A percentile compares a stretch with the other conserved stretches of the same genome.
phyloP scores from a whole-genome alignment of 164 flowering plant genomes.

The Aristolochia contorta region DNA sequence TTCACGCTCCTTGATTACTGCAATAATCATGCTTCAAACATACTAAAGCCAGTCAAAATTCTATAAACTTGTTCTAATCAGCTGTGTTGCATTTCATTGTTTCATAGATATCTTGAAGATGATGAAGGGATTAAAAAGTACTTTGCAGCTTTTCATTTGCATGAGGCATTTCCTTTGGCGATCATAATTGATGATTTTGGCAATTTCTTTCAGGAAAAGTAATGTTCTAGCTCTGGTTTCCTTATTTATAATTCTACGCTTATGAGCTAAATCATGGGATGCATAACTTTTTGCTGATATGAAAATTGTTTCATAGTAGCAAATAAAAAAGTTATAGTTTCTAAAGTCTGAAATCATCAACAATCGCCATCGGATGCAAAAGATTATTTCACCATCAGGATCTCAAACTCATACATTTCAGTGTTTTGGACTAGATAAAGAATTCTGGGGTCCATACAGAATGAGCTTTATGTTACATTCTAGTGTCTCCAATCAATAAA shows the following conservation, averaged over 20 bases:
- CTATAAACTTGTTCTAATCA: too few species aligned
- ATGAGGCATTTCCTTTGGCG: constrained; percentile 45
- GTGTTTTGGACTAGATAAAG: not conserved
- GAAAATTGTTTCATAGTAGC: not conserved
- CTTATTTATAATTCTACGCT: not conserved
- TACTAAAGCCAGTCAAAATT: too few species aligned
- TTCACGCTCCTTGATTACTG: too few species aligned
- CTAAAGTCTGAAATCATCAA: not conserved
- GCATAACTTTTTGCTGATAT: not conserved
- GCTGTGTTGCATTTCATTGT: too few species aligned
- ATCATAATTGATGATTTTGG: constrained; percentile 84
- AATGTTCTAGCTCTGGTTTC: not conserved
- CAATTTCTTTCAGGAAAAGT: constrained; percentile 66
- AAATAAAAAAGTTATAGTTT: not conserved
- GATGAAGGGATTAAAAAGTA: constrained; percentile 70
- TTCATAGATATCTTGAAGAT: constrained; percentile 63
- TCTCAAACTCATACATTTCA: not conserved
- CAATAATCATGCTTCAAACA: too few species aligned
- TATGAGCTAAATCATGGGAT: not conserved
- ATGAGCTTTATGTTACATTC: not conserved
- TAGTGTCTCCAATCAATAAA: not conserved
- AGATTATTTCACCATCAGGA: too few species aligned
- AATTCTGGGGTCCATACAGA: not conserved
- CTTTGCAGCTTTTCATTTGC: constrained; percentile 88
- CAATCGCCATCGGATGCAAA: too few species aligned